Conservation (phyloP, 2,329 filamentous ascomycete species). For the Pseudogymnoascus sp. region DNA sequence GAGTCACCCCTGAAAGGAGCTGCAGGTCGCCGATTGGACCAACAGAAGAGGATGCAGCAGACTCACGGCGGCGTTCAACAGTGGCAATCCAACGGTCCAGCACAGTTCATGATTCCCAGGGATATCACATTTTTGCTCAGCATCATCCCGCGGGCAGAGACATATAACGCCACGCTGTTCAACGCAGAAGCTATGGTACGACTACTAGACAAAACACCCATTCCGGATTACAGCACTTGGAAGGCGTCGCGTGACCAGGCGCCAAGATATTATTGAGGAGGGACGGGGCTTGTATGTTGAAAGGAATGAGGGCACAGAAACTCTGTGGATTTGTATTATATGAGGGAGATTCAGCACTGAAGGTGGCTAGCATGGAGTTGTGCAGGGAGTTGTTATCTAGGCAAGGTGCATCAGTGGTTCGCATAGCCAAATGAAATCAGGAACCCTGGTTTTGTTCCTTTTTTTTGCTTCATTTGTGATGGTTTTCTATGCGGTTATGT, state of each 20-base stretch:
- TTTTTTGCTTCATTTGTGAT: not conserved
- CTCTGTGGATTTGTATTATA: constrained; percentile 5
- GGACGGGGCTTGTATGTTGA: not conserved
- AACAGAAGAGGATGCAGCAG: constrained; percentile 53
- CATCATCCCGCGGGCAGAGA: constrained; percentile 56
- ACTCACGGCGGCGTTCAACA: constrained; percentile 35
- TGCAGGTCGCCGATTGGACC: constrained; percentile 76
- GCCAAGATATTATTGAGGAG: constrained; percentile 19
- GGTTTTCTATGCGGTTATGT: not conserved
- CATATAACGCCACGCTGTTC: constrained; percentile 66
- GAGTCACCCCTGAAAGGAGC: constrained; percentile 90
- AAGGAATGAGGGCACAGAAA: not conserved
- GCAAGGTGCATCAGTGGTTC: not conserved
- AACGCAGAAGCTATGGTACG: constrained; percentile 65
- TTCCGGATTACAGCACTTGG: constrained; percentile 56
- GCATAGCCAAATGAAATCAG: not conserved
- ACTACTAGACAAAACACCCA: constrained; percentile 60
- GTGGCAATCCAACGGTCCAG: constrained; percentile 27
- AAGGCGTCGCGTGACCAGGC: constrained; percentile 32
- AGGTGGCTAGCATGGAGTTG: not conserved
- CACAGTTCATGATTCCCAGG: constrained; percentile 65
- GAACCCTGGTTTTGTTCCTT: not conserved
- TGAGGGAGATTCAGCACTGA: not conserved
- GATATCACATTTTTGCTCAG: constrained; percentile 54
- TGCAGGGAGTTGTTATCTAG: not conserved